Conservation (phyloP, 352 stramenopile genomes). For the Salisapilia sapeloensis region DNA sequence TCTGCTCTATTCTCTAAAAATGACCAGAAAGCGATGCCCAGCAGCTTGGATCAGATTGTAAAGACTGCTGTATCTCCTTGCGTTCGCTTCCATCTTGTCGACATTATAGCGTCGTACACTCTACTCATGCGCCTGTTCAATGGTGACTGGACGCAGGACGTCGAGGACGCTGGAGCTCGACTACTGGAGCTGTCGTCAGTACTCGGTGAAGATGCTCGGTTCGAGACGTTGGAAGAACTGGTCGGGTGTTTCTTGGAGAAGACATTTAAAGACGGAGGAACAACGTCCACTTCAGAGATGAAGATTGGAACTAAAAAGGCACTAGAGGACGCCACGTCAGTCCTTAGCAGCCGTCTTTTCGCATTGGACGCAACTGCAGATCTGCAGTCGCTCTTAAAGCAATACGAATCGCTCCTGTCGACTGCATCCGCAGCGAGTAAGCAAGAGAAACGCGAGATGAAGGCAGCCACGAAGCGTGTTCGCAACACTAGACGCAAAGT, state of each 20-base stretch:
- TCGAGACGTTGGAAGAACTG: conserved; percentile 24
- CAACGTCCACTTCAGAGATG: too few species aligned
- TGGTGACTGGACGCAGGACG: conserved; percentile 49
- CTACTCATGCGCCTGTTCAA: conserved; percentile 61
- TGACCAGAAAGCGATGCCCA: conserved; percentile 15
- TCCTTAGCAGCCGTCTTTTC: conserved; percentile 27
- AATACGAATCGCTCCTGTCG: too few species aligned
- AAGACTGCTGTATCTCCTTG: conserved; percentile 13
- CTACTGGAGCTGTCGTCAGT: conserved; percentile 31
- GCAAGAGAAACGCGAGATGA: conserved; percentile 6
- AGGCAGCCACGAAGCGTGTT: conserved; percentile 11
- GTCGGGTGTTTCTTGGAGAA: conserved; percentile 11
- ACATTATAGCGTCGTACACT: conserved; percentile 53
- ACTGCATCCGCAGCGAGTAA: conserved; percentile 8
- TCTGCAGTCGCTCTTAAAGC: conserved; percentile 20
- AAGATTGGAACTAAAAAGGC: too few species aligned
- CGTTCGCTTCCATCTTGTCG: conserved; percentile 39
- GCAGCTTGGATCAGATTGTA: conserved; percentile 13
- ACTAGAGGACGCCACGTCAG: conserved; percentile 18
- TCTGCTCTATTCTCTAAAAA: conserved; percentile 23
- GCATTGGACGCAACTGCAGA: conserved; percentile 49
- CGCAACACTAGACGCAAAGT: conserved; percentile 25
- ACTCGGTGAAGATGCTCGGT: conserved; percentile 23
- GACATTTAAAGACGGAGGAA: background rate
- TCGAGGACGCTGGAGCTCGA: conserved; percentile 17